These are phyloP conservation scores for Claviceps sp. DNA, from an alignment of 2,329 filamentous ascomycete genomes.

Conservation along the genomic window DNA sequence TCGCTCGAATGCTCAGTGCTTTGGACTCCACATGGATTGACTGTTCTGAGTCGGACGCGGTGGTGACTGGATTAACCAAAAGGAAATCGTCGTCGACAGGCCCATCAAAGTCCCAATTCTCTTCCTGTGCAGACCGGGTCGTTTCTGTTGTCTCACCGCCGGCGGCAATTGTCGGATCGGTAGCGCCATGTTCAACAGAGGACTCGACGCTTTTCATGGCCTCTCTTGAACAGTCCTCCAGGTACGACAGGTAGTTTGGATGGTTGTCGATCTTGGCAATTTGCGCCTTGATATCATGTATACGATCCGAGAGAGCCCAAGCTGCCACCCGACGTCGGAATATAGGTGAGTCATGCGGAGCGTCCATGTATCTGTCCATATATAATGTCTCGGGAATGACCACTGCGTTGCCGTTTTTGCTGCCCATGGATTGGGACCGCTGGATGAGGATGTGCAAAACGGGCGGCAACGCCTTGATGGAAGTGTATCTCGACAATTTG, in stretches of 20 bases:
- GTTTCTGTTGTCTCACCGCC: background rate
- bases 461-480: conserved; percentile 65
- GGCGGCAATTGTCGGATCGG: background rate
- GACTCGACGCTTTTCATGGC: conserved; percentile 8
- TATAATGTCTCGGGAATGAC: conserved; percentile 70
- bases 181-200: background rate
- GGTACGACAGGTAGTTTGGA: conserved; percentile 14
- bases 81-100: conserved; percentile 23
- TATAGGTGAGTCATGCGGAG: conserved; percentile 43
- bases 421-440: conserved; percentile 58
- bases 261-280: conserved; percentile 15
- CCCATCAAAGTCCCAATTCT: conserved; percentile 26
- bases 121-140: conserved; percentile 7
- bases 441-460: conserved; percentile 85
- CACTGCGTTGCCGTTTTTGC: conserved; percentile 67
- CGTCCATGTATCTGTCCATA: conserved; percentile 77
- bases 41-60: background rate
- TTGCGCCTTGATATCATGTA: conserved; percentile 39
- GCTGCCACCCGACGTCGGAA: conserved; percentile 52
- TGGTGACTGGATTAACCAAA: conserved; percentile 12
- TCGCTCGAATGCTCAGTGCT: conserved; percentile 11
- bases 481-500: conserved; percentile 49
- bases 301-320: conserved; percentile 59
- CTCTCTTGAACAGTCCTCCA: conserved; percentile 15
- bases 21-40: conserved; percentile 5